Evolutionary conservation across 192 early-diverging fungal species (phyloP), one percentile per base, ranked within the genome.

Genomic region (Coemansia interrupta): DNA sequence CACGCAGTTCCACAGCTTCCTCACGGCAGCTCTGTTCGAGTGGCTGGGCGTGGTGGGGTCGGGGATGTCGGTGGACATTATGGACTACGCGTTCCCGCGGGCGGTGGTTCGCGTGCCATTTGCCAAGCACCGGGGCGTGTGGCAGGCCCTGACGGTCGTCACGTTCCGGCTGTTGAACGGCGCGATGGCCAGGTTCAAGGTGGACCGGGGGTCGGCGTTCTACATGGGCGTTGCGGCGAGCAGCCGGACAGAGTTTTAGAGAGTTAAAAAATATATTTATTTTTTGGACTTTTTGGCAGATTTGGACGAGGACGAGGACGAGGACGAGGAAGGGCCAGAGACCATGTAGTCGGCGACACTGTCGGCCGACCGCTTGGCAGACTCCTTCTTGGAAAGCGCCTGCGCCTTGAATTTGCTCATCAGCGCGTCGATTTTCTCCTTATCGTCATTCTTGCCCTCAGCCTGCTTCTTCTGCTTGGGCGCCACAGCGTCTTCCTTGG

Each of bases 401-500:
- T 72, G 60, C 0, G 64, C 48, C 74, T 71, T 72, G 46, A 79
- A 73, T 57, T 79, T 79, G 52, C 52, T 63, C 63, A 66, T 79
- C 40, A 79, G 55, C 23, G 59, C 66, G 43, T 79, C 76, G 24
- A 79, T 44, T 54, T 70, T 61, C 47, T 59, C 47, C 63, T 73
- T 66, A 17, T 79, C 76, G 8, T 69, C 66, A 17, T 52, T 50
- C 28, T 55, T 56, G 1, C 41, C 15, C 50, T 12, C 47, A 10
- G 24, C 19, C 15, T 4, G 8, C 40, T 44, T 22, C 11, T 19
- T 12, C 18, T 40, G 23, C 32, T 48, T 46, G 23, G 19, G 22
- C 20, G 52, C n/a, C 40, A 11, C 3, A 11, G 5, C n/a, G 10
- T 63, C 66, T 63, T 95, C 90, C 53, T 83, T 80, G 15, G 92